These are phyloP conservation scores for Golovinomyces cichoracearum DNA, from an alignment of 2,329 filamentous ascomycete genomes.

Conservation along the genomic window DNA sequence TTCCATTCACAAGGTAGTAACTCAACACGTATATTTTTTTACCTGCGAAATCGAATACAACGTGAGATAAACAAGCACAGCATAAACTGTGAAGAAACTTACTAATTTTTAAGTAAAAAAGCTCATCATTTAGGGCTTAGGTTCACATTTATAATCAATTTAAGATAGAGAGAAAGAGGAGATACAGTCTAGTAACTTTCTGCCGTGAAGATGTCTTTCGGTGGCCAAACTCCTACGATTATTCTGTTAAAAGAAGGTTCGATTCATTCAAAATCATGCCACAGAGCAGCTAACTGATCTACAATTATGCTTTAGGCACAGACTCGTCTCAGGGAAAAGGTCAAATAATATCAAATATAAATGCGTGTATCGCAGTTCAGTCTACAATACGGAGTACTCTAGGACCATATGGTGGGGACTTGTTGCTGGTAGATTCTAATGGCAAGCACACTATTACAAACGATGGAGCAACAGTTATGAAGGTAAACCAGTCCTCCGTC, in stretches of 20 bases:
- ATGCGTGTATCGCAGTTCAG: conserved; percentile 89
- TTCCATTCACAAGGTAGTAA: too few species aligned
- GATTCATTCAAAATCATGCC: neutral
- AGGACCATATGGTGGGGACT: conserved; percentile 39
- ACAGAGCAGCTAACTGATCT: conserved; percentile 19
- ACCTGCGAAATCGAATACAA: too few species aligned
- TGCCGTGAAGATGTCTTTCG: conserved; percentile 54
- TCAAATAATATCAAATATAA: conserved; percentile 94
- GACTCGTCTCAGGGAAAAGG: conserved; percentile 92
- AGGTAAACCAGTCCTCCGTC: conserved; percentile 28
- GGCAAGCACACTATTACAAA: conserved; percentile 95
- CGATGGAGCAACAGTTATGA: conserved; percentile 97
- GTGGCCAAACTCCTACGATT: conserved; percentile 90
- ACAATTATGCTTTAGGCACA: conserved; percentile 38
- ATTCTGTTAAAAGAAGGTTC: conserved; percentile 91
- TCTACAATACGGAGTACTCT: conserved; percentile 86
- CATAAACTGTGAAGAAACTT: too few species aligned
- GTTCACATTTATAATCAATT: too few species aligned
- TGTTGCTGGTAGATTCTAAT: conserved; percentile 30
- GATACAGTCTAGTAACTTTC: too few species aligned
- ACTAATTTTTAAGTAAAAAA: too few species aligned
- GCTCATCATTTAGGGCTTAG: too few species aligned
- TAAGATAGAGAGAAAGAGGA: too few species aligned
- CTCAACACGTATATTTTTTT: too few species aligned
- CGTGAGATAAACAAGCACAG: too few species aligned